A percentile compares a stretch with the other conserved stretches of the same genome.
These are phyloP conservation scores for Fraxinus dipetala DNA, from an alignment of 305 asterid species.

Conservation along the genomic window DNA sequence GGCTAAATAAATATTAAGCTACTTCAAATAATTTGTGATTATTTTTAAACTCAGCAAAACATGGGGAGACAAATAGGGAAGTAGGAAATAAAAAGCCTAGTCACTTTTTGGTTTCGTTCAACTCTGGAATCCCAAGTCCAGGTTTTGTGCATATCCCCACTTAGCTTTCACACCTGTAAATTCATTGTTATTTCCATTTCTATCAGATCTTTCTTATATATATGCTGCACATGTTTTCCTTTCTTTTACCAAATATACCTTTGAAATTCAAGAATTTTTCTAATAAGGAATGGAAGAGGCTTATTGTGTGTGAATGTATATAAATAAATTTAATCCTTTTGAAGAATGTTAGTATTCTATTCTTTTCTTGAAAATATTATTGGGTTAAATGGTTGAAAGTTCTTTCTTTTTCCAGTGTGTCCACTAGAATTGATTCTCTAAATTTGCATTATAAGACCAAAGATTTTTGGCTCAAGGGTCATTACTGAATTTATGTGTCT, in stretches of 20 bases:
- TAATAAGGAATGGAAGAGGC: conserved; percentile 18
- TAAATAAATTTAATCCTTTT: conserved; percentile 20
- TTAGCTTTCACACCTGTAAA: conserved; percentile 27
- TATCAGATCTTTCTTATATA: conserved; percentile 24
- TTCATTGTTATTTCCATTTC: conserved; percentile 15
- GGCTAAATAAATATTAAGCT: too few relatives aligned
- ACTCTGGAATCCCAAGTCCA: conserved; percentile 35
- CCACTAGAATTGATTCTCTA: conserved; percentile 26
- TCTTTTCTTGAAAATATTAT: conserved; percentile 17
- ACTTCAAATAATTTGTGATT: not conserved
- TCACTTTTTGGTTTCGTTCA: conserved; percentile 30
- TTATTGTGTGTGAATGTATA: conserved; percentile 25
- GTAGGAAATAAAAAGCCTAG: conserved; percentile 34
- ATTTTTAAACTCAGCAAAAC: not conserved
- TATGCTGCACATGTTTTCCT: conserved; percentile 17
- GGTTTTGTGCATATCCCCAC: conserved; percentile 37
- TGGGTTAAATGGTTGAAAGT: conserved; percentile 19
- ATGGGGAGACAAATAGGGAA: conserved; percentile 27
- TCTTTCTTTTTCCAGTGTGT: conserved; percentile 15
- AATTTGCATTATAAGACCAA: conserved; percentile 25
- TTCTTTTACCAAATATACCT: conserved; percentile 13
- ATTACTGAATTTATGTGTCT: conserved; percentile 16
- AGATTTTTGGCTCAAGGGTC: conserved; percentile 19
- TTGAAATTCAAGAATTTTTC: conserved; percentile 21
- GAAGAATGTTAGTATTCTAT: not conserved